Evolutionary conservation across 306 rosid species (phyloP), one percentile per base, ranked within the genome.

Genomic region (Nissolia schottii): DNA sequence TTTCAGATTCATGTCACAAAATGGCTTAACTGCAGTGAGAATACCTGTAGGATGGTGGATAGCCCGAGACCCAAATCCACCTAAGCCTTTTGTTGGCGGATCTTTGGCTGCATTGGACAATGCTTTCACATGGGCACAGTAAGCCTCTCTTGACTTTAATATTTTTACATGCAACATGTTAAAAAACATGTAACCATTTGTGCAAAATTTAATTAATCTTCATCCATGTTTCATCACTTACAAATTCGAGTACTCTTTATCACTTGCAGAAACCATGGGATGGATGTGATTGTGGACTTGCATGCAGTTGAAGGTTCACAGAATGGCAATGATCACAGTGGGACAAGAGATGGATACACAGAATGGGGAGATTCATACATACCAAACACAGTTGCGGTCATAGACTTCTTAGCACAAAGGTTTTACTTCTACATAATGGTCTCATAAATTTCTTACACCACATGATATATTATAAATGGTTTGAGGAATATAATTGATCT

Each of bases 1-100:
- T 69, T 89, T 89, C 81, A 67, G n/a, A 10, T 84, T 84, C 85
- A 80, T 89, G 82, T 82, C 88, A 20, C 18, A 67, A 20, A 89
- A 73, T 45, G 89, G 95, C 13, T 11, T 86, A 59, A 85, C 64
- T 63, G 87, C 91, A 0, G 94, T 86, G 15, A 82, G 94, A 60
- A 73, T 89, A 40, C 94, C 91, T 0, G 86, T 89, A 18, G 94
- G 94, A 5, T 86, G 91, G 94, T 89, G 94, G 88, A 84, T 86
- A 55, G 86, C 89, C 1, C 61, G 62, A 28, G 91, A 80, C 72
- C 86, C 90, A 22, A 65, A 61, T 16, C 94, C 94, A 8, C 90
- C 90, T 3, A 82, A 70, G 62, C 94, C 94, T 46, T 89, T 86
- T 63, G 86, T 89, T 7, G 77, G 86, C 3, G 89, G 91, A 16